Evolutionary conservation across 2,329 filamentous ascomycete species (phyloP), one percentile per base, ranked within the genome.

Genomic region (Graphilbum ipis-grandicollis): DNA sequence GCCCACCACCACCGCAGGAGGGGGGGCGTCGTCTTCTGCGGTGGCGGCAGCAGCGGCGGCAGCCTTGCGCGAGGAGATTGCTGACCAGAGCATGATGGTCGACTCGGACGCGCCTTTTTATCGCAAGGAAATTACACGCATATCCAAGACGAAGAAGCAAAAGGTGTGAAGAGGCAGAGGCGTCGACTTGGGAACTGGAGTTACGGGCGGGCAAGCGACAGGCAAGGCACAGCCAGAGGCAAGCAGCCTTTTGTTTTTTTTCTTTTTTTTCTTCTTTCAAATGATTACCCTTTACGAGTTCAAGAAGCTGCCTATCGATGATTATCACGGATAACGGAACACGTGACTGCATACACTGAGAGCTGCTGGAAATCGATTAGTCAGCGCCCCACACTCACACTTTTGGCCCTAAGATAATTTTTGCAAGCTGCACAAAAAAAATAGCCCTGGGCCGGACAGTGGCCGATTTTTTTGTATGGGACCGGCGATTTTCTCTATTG

Each of bases 1-100:
- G 17, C 32, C 21, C n/a, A 18, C 31, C 19, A 19, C 15, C 19
- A 22, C 8, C 5, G 13, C 17, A 8, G n/a, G n/a, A n/a, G n/a
- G n/a, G n/a, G n/a, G n/a, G n/a, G n/a, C n/a, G n/a, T n/a, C n/a
- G n/a, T n/a, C n/a, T n/a, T n/a, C n/a, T n/a, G n/a, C n/a, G n/a
- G n/a, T n/a, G n/a, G n/a, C n/a, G n/a, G n/a, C n/a, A n/a, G n/a
- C n/a, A n/a, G 23, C 23, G 5, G 29, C 34, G 3, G 30, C 36
- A 47, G 56, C 38, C 42, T 53, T 40, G 43, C 48, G 41, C 43
- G 52, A 47, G 15, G 69, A 75, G 44, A 69, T 68, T 46, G 68
- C 70, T 3, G 71, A 77, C 40, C 64, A 72, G 45, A 75, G 70
- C 48, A 73, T 75, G 59, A 71, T 77, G 50, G 71, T 77, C 25